Evolutionary conservation across 2,329 filamentous ascomycete species (phyloP).

Genomic region (Zasmidium angulare): DNA sequence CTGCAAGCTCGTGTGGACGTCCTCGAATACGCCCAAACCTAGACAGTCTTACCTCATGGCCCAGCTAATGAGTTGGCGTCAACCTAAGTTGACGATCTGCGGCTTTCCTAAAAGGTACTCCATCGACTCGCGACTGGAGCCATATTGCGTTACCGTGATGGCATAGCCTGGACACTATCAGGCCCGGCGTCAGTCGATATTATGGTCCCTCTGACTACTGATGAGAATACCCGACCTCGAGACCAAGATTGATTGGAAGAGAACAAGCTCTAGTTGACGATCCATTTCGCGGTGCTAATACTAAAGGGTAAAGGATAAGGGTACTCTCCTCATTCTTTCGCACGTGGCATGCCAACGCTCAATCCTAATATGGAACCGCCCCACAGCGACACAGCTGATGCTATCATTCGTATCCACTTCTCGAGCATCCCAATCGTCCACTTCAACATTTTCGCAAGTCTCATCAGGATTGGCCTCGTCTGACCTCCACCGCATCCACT

Average conservation of each 20-base stretch:
- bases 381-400: constrained; percentile 6
- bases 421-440: constrained; percentile 15
- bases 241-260: too few relatives aligned
- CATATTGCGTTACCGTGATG: too few relatives aligned
- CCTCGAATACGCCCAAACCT: too few relatives aligned
- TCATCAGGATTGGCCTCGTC: neutral
- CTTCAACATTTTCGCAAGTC: neutral
- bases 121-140: too few relatives aligned
- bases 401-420: constrained; percentile 15
- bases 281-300: neutral
- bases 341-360: neutral
- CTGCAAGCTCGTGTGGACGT: neutral
- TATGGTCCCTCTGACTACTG: too few relatives aligned
- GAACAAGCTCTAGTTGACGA: too few relatives aligned
- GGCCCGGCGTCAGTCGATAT: too few relatives aligned
- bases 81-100: neutral
- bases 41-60: too few relatives aligned
- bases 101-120: too few relatives aligned
- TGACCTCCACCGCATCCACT: neutral
- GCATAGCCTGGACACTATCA: too few relatives aligned
- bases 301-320: neutral
- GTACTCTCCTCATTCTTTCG: neutral
- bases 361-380: neutral
- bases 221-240: too few relatives aligned
- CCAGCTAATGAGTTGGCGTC: neutral